Conservation (phyloP, 352 stramenopile genomes). For the Globisporangium cylindrosporum region DNA sequence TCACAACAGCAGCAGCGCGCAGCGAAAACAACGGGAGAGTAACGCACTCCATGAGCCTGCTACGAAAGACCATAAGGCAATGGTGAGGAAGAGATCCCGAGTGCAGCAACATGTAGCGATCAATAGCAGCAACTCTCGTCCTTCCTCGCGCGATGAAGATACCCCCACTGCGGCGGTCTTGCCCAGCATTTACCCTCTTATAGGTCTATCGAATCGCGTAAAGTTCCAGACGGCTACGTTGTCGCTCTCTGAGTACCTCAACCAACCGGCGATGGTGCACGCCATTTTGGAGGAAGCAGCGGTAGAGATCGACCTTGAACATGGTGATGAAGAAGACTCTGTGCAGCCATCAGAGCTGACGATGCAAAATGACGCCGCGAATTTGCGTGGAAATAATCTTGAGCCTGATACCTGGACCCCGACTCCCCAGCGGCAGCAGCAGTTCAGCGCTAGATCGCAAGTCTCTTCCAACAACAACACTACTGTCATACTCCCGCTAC, state of each 20-base stretch:
- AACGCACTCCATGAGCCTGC: neutral
- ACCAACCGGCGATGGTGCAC: conserved; percentile 37
- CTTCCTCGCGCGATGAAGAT: conserved; percentile 37
- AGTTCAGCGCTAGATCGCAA: neutral
- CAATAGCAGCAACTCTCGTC: neutral
- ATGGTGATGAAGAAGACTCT: neutral
- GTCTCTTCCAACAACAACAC: neutral
- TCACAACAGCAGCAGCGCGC: neutral
- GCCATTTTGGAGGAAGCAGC: conserved; percentile 25
- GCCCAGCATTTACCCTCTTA: neutral
- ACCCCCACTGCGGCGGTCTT: neutral
- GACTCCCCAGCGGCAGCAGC: neutral
- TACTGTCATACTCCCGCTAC: conserved; percentile 27
- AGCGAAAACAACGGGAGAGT: neutral
- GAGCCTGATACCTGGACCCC: neutral
- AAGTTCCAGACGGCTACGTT: conserved; percentile 7
- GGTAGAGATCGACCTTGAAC: neutral
- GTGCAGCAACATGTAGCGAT: neutral
- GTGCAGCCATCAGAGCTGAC: neutral
- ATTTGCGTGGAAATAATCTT: neutral
- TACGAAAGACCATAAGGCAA: neutral
- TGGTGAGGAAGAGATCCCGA: neutral
- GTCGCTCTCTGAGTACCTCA: conserved; percentile 38
- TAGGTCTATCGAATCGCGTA: neutral
- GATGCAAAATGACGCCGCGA: neutral